These are phyloP conservation scores for Arachnopeziza araneosa DNA, from an alignment of 2,329 filamentous ascomycete species.

Conservation along the genomic window DNA sequence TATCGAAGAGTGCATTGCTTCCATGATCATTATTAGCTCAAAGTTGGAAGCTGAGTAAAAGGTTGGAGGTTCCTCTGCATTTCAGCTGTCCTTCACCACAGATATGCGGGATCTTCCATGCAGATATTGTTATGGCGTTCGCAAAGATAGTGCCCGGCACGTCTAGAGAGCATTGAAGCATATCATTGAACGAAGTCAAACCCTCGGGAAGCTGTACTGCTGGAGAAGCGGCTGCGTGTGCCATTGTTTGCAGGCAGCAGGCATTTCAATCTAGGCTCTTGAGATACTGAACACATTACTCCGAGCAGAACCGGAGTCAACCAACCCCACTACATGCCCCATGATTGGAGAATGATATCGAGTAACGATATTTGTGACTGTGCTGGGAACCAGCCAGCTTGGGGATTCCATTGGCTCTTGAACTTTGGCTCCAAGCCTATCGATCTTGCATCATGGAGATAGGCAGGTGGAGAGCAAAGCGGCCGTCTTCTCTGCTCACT, in stretches of 20 bases:
- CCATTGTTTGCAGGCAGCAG: not conserved
- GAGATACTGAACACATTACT: not conserved
- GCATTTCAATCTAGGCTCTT: not conserved
- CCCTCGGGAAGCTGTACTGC: not conserved
- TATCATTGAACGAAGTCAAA: not conserved
- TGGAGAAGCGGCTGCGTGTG: not conserved
- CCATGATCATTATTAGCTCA: not conserved
- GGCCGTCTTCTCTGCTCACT: not conserved
- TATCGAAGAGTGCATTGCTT: not conserved
- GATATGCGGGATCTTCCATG: not conserved
- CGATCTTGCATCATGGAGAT: not conserved
- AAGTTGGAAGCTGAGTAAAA: not conserved
- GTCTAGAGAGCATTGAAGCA: not conserved
- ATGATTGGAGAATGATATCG: not conserved
- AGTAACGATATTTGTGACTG: not conserved
- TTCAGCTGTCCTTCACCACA: not conserved
- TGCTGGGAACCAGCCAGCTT: not conserved
- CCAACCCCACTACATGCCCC: not conserved
- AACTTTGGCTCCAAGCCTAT: not conserved
- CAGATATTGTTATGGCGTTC: not conserved
- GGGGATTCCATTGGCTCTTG: not conserved
- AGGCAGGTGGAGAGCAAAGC: not conserved
- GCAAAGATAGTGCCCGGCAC: not conserved
- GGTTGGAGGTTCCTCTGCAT: not conserved
- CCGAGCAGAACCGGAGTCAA: not conserved